Base-by-base conservation (phyloP, 2,329 filamentous ascomycete genomes). In the Scedosporium aurantiacum region DNA sequence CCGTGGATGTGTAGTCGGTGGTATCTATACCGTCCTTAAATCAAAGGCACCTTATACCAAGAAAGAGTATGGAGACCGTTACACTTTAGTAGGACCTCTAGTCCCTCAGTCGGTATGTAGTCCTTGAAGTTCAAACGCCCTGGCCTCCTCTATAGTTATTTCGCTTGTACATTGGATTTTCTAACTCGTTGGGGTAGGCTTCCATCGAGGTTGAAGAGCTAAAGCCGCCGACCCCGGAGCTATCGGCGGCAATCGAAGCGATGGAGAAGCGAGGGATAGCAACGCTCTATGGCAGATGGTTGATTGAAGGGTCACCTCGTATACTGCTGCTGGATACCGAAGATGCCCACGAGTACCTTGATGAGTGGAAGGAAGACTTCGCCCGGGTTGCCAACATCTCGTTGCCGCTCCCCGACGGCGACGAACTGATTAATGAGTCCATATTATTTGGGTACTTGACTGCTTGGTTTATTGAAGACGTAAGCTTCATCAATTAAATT, bases 361-460 rank as follows among this genome's bases (percentile, higher is more conserved):
- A 61, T 21, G 21, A 56, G 37, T 61, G 59, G 59, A 56, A 47
- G 59, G 52, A 21, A 14, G 59, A 61, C n/a, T 41, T 60, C 18
- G 27, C 41, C 16, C 4, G 54, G 5, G 14, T 32, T 3, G n/a
- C 27, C 54, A 5, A 27, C 12, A 57, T 57, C 16, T 23, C 54
- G 12, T 23, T 21, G 14, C 54, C 54, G 16, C 10, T 57, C 12
- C 58, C 58, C 3, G 23, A 28, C 2, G 45, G 8, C 14, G 58
- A 60, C 28, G 45, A 40, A 8, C 18, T 60, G 8, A 40, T 52
- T 10, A 8, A 41, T 10, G 50, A 57, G n/a, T 55, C 59, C n/a
- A 45, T 61, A 14, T 16, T 47, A 37, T 61, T 61, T 47, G 59
- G 59, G 10, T 61, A 56, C 52, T 40, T 61, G 32, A 21, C 55